phyloP scores from a whole-genome alignment of 192 early-diverging fungal species.

The Rhizophagus clarus region DNA sequence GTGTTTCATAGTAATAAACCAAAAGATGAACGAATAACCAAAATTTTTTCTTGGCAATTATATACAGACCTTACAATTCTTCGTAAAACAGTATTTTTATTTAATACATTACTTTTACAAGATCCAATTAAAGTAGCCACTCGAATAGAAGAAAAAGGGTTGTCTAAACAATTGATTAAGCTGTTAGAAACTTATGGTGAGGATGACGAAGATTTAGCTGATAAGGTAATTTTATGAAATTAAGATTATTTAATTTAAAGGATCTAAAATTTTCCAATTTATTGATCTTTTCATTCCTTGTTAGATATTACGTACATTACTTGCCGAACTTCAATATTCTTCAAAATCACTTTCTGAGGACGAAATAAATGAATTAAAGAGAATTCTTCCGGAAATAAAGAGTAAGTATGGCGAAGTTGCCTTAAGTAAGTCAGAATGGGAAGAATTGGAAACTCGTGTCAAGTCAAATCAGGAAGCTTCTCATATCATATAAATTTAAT shows the following conservation, averaged over 20 bases:
- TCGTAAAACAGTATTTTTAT: constrained; percentile 64
- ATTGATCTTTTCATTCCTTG: neutral
- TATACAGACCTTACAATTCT: constrained; percentile 43
- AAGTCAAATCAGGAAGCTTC: neutral
- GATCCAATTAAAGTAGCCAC: constrained; percentile 33
- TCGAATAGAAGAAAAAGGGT: constrained; percentile 18
- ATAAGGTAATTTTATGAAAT: constrained; percentile 9
- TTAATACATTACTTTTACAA: constrained; percentile 66
- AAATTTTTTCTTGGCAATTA: neutral
- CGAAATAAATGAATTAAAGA: constrained; percentile 18
- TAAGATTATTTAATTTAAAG: neutral
- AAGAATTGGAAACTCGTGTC: constrained; percentile 4
- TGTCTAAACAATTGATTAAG: constrained; percentile 19
- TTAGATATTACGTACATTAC: constrained; percentile 22
- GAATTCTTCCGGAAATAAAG: constrained; percentile 18
- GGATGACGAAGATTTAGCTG: constrained; percentile 26
- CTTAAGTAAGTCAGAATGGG: constrained; percentile 16
- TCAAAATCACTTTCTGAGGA: neutral
- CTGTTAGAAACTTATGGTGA: neutral
- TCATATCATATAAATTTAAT: neutral
- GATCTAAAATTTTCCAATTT: neutral
- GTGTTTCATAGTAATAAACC: constrained; percentile 21
- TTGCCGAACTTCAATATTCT: neutral
- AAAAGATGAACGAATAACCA: neutral
- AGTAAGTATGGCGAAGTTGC: neutral